A percentile compares a stretch with the other conserved stretches of the same genome.
Conservation (phyloP, 139 green algal genomes). For the Eudorina sp. region DNA sequence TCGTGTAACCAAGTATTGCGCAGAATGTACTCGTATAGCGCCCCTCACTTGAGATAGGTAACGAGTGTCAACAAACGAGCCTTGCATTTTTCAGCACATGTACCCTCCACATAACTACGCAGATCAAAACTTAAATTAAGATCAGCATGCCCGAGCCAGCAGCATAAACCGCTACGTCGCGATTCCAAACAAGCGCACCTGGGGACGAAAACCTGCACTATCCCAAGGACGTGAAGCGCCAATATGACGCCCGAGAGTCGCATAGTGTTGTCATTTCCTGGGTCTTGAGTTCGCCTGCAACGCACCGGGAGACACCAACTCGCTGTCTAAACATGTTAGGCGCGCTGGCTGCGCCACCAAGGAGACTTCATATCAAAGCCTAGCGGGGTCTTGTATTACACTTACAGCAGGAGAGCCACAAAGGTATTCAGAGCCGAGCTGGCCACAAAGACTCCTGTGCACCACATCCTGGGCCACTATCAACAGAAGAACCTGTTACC, state of each 20-base stretch:
- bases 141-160: too few relatives aligned
- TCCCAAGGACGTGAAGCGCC: neutral
- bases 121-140: too few relatives aligned
- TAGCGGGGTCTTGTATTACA: neutral
- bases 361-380: neutral
- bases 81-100: too few relatives aligned
- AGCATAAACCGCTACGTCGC: too few relatives aligned
- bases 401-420: slow-evolving; percentile 20
- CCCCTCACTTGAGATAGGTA: too few relatives aligned
- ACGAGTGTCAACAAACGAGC: too few relatives aligned
- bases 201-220: slow-evolving; percentile 4
- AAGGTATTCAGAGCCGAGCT: slow-evolving; percentile 27
- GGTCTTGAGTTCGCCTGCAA: slow-evolving; percentile 20
- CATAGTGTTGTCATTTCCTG: slow-evolving; percentile 15
- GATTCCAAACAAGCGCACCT: too few relatives aligned
- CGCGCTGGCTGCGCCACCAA: neutral
- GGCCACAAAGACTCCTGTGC: slow-evolving; percentile 6
- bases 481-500: neutral
- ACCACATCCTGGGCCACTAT: neutral
- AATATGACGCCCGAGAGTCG: neutral
- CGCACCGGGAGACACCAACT: neutral
- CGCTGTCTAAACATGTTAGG: neutral
- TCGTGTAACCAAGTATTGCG: too few relatives aligned
- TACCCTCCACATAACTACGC: too few relatives aligned
- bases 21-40: too few relatives aligned